Conservation (phyloP, 257 asterid species). For the Solanum appendiculatum region DNA sequence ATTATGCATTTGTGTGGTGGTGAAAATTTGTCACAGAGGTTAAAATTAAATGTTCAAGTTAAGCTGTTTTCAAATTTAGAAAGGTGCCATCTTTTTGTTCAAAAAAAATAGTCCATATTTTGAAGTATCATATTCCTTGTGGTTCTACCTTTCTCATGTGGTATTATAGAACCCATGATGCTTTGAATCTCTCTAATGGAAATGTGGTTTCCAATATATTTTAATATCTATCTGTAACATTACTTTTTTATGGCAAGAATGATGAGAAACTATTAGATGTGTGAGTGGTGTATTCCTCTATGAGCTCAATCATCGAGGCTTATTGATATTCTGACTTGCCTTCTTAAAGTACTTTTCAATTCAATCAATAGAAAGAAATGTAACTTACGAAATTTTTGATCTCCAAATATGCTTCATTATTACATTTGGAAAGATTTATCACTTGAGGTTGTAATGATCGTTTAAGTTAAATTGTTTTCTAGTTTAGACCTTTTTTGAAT, state of each 20-base stretch:
- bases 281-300: not conserved
- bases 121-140: not conserved
- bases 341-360: not conserved
- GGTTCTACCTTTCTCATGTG: not conserved
- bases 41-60: not conserved
- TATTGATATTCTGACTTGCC: constrained; percentile 19
- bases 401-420: not conserved
- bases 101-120: too few relatives aligned
- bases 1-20: not conserved
- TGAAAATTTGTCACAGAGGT: not conserved
- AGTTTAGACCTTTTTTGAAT: too few relatives aligned
- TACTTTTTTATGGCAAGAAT: not conserved
- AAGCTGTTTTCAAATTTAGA: too few relatives aligned
- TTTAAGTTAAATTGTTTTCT: not conserved
- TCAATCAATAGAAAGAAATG: not conserved
- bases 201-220: not conserved
- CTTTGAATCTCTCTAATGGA: not conserved
- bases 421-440: not conserved
- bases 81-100: not conserved
- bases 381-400: not conserved
- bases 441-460: too few relatives aligned
- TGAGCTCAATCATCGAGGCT: constrained; percentile 7
- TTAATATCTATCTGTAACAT: not conserved
- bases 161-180: not conserved
- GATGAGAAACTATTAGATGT: not conserved